Evolutionary conservation across 306 rosid species (phyloP), one percentile per base, ranked within the genome.

Genomic region (Quercus mongolica): DNA sequence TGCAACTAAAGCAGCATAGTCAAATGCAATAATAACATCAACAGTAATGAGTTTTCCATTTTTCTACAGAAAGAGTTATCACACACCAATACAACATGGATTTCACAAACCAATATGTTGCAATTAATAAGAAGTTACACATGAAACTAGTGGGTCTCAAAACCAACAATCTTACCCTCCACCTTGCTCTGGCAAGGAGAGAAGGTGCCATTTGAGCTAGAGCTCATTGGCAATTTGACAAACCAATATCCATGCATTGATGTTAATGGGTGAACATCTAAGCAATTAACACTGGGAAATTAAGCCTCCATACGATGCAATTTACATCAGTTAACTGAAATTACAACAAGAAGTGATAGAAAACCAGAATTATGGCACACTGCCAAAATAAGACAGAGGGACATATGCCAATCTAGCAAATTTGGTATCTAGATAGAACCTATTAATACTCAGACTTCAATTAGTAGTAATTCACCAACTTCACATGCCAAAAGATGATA

Each of bases 281-380:
- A 65, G 67, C 35, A 49, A 52, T 21, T 17, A 69, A 74, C 33
- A 30, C 6, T 46, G 19, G 38, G 25, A 73, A 79, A 64, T 49
- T 62, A 52, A 69, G 54, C 72, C 78, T 25, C 52, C 65, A 73
- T 41, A 74, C 7, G 59, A 73, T 68, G 78, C 83, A 65, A 71
- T 23, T 46, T 74, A 28, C 17, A 26, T 8, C 10, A 19, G 49
- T 68, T 28, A 46, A 81, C 25, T 55, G 30, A 56, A 20, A 61
- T 20, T 14, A 31, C 18, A 21, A 74, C 74, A 69, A 56, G 70
- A 79, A 71, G 52, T 30, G 23, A 56, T 11, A n/a, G 0, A 69
- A 26, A 17, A 55, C 7, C 6, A 59, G 26, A 57, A 67, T 21
- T 19, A 46, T 26, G 30, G 69, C 51, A 21, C 20, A 21, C n/a